Base-by-base conservation (phyloP, 2,329 filamentous ascomycete species). In the Alternaria sp. region DNA sequence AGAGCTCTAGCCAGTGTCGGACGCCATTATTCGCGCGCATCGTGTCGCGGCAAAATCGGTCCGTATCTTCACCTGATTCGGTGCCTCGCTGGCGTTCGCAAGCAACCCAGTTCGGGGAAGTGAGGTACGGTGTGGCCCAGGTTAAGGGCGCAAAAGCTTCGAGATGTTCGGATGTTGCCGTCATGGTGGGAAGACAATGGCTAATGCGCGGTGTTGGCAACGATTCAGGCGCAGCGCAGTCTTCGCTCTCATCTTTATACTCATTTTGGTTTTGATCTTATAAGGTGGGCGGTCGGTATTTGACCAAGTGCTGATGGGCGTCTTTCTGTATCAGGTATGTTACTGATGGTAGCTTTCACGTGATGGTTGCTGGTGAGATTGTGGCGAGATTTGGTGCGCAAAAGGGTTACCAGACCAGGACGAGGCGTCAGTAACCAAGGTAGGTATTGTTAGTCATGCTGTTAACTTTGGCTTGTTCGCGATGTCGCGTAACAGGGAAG, bases 101-200 rank as follows among this genome's bases (percentile, higher is more conserved):
- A 18, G 64, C 49, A 20, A 40, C 48, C 72, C 71, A 73, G 10
- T 72, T 49, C 9, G 65, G 57, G 14, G 66, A 68, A n/a, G 54
- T 60, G 51, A 74, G 58, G 57, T 65, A 62, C 14, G 60, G 65
- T n/a, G 57, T 57, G 27, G 69, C 71, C 70, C 72, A 74, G 55
- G 55, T 46, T 22, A 74, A 16, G 10, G 66, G 54, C 22, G 64
- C 66, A 57, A 73, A 74, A 32, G 55, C 58, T 52, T 73, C 62
- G 52, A 68, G 57, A 22, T 62, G 43, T 34, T 64, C 56, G 20
- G 65, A 49, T 22, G 44, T 54, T 50, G 52, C 45, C 16, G 59
- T 40, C 64, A 64, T 69, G 18, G 57, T 54, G 48, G n/a, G 20
- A 32, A 32, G 30, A 43, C n/a, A 36, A 25, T 5, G n/a, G 54